phyloP scores from a whole-genome alignment of 306 rosid genomes.

The Benincasa hispida region DNA sequence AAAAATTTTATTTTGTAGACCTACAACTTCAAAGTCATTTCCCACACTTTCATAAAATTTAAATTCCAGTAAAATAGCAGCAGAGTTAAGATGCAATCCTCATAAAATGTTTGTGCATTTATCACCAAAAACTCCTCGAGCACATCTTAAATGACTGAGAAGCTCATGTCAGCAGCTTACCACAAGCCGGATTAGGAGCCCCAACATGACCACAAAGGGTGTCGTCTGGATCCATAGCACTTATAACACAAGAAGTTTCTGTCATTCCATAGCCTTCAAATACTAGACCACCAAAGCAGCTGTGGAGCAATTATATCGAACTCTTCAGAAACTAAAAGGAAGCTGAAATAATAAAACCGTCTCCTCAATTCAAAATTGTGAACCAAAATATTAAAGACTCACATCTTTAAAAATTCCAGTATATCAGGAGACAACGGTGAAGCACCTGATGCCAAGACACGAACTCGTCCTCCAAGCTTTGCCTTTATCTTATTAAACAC shows the following conservation, averaged over 20 bases:
- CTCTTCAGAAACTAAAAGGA: conserved; percentile 4
- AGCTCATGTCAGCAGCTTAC: conserved; percentile 42
- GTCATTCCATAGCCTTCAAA: conserved; percentile 99
- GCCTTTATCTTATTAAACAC: conserved; percentile 94
- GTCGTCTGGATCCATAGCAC: conserved; percentile 56
- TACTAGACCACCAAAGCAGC: conserved; percentile 81
- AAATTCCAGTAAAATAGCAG: neutral
- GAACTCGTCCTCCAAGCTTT: conserved; percentile 93
- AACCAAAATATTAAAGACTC: conserved; percentile 21
- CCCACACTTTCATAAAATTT: neutral
- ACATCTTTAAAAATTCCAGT: conserved; percentile 90
- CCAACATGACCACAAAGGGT: conserved; percentile 77
- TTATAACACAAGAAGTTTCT: conserved; percentile 77
- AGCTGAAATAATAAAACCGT: neutral
- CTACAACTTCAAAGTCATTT: neutral
- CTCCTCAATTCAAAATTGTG: neutral
- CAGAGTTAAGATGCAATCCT: neutral
- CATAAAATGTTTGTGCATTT: neutral
- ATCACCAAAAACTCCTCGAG: neutral
- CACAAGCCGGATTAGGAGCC: conserved; percentile 83
- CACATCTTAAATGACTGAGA: neutral
- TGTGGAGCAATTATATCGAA: conserved; percentile 22
- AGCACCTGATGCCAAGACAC: conserved; percentile 82
- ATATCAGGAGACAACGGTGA: conserved; percentile 95
- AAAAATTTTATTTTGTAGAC: neutral